Evolutionary conservation across 495 filamentous ascomycete species (phyloP).

Genomic region (Tuber magnatum): DNA sequence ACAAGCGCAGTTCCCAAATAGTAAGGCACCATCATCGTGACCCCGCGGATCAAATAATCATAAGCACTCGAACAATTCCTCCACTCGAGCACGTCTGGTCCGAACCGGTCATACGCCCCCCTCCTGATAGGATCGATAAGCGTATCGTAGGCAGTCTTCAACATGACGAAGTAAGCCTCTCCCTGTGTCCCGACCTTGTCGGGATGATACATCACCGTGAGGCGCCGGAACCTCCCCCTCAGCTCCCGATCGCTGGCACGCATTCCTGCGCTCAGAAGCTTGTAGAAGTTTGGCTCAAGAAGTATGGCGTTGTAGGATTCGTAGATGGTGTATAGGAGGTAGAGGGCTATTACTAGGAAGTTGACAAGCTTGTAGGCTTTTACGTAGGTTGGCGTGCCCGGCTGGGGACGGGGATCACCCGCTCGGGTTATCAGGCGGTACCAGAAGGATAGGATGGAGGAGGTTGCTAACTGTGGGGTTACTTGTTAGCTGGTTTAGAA

Average conservation of each 20-base stretch:
- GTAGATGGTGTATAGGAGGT: constrained; percentile 89
- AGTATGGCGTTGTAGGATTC: constrained; percentile 79
- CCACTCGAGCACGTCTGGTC: constrained; percentile 64
- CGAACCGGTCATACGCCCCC: constrained; percentile 91
- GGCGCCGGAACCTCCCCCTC: constrained; percentile 74
- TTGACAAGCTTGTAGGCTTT: constrained; percentile 74
- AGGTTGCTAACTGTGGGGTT: constrained; percentile 60
- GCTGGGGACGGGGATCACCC: constrained; percentile 72
- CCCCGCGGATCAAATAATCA: constrained; percentile 64
- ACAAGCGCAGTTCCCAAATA: constrained; percentile 58
- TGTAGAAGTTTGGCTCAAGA: constrained; percentile 66
- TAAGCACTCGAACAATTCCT: constrained; percentile 60
- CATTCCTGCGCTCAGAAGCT: constrained; percentile 59
- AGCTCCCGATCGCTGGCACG: constrained; percentile 65
- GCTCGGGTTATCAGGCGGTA: constrained; percentile 88
- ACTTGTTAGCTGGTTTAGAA: constrained; percentile 2
- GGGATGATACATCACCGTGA: constrained; percentile 80
- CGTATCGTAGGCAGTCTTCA: constrained; percentile 77
- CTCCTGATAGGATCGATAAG: constrained; percentile 69
- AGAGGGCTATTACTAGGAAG: constrained; percentile 68
- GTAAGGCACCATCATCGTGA: constrained; percentile 54
- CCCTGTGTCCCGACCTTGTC: constrained; percentile 64
- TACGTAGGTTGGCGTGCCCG: constrained; percentile 59
- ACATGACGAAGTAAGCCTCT: constrained; percentile 66
- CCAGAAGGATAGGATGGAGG: constrained; percentile 70